Base-by-base conservation (phyloP, 2,329 filamentous ascomycete species). In the Xylariaceae sp. region DNA sequence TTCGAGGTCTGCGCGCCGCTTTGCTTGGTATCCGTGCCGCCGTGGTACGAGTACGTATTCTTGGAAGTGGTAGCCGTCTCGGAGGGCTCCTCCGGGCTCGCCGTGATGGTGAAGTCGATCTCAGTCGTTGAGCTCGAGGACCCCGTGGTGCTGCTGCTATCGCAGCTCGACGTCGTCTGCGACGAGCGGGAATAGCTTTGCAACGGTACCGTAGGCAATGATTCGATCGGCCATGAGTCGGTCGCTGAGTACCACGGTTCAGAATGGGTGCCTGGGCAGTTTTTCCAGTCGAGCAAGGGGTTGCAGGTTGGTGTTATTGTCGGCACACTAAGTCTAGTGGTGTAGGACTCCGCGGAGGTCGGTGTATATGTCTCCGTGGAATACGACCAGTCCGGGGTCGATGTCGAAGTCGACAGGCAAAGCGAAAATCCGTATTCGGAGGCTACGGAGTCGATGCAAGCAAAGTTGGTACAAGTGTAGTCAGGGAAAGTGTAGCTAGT, bases 371-470 rank as follows among this genome's bases (percentile, higher is more conserved):
- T 44, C 39, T 41, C 39, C 12, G 42, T 50, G 2, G 48, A 44
- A 8, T 31, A n/a, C 19, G 7, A 43, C 8, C 35, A 50, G 5
- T 35, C 9, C 31, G 52, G 40, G 26, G 49, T 46, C 42, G 52
- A 9, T 6, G 50, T 58, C n/a, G 49, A 11, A 19, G 19, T 19
- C 35, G 35, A 11, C 4, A 34, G 0, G 19, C 55, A 57, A 3
- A 57, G 45, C 12, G 47, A 46, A 45, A 31, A 56, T 3, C 54
- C 56, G 34, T 55, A 59, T 2, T 45, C 4, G 4, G 55, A 58
- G 3, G 48, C 47, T 3, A 60, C 57, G 34, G 59, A 60, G 30
- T 40, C 40, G 41, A 60, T 51, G 29, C 57, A 61, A n/a, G 50
- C 4, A 26, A 58, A 50, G 27, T 60, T 51, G 4, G 55, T 54